Percentiles rank a stretch among this genome's conserved stretches.
Conservation (phyloP, 495 filamentous ascomycete genomes). For the Lophium mytilinum region DNA sequence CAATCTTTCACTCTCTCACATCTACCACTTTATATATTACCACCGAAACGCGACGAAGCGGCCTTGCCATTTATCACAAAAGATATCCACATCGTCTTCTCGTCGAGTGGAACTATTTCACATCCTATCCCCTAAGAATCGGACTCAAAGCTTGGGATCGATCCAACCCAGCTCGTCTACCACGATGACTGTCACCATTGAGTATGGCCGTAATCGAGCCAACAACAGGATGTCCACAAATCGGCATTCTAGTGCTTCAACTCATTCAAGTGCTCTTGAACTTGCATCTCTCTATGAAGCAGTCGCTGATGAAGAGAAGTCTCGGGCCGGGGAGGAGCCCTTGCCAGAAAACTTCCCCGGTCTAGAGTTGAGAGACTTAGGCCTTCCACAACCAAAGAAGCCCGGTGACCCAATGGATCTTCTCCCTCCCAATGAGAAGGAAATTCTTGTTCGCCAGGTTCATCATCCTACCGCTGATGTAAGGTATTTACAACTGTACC, state of each 20-base stretch:
- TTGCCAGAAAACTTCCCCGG: background rate
- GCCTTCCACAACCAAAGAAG: background rate
- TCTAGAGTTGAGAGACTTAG: background rate
- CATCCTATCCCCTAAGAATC: too few relatives aligned
- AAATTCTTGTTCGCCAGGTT: background rate
- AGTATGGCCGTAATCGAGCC: background rate
- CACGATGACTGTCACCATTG: background rate
- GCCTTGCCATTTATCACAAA: background rate
- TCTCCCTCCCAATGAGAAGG: background rate
- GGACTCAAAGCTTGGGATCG: background rate
- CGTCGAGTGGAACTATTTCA: too few relatives aligned
- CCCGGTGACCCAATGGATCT: background rate
- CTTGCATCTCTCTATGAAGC: background rate
- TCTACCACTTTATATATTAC: too few relatives aligned
- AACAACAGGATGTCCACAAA: background rate
- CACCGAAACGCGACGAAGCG: background rate
- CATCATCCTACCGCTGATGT: background rate
- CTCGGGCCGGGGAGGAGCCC: background rate
- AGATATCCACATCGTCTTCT: too few relatives aligned
- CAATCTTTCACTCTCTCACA: too few relatives aligned
- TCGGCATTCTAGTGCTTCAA: background rate
- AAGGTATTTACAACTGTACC: conserved; percentile 19
- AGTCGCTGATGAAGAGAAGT: background rate
- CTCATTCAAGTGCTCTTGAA: background rate
- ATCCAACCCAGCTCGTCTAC: background rate